Percentiles rank a stretch among this genome's conserved stretches.
These are phyloP conservation scores for Flaveria linearis DNA, from an alignment of 129 eudicot genomes.

Conservation along the genomic window DNA sequence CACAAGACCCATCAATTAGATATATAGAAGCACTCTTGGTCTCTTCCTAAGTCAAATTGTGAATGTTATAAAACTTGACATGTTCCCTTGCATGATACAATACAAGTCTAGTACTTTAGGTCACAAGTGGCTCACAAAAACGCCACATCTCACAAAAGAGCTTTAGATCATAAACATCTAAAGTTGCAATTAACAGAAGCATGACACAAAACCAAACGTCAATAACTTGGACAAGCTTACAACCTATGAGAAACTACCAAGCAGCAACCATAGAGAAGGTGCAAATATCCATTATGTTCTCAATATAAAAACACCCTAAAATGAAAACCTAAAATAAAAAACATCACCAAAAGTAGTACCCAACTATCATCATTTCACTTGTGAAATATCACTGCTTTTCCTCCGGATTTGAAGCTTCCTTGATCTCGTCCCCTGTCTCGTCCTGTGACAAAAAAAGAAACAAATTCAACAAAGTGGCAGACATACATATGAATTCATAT, in stretches of 20 bases:
- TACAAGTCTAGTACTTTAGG: no score
- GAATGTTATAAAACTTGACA: no score
- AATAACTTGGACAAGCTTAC: slow-evolving; percentile 16
- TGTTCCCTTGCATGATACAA: no score
- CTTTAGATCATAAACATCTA: neutral
- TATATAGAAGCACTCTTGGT: no score
- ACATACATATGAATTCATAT: neutral
- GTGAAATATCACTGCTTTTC: slow-evolving; percentile 19
- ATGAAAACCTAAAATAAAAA: slow-evolving; percentile 1
- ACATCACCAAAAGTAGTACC: slow-evolving; percentile 13
- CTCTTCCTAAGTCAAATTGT: no score
- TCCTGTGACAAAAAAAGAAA: slow-evolving; percentile 1
- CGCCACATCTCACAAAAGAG: neutral
- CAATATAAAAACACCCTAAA: slow-evolving; percentile 8
- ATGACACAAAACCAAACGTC: slow-evolving; percentile 8
- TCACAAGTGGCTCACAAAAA: no score
- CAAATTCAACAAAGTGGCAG: neutral
- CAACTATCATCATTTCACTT: slow-evolving; percentile 14
- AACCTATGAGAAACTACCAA: slow-evolving; percentile 2
- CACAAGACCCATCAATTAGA: no score
- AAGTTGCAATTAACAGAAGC: neutral
- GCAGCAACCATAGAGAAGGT: neutral
- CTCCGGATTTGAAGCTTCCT: slow-evolving; percentile 34
- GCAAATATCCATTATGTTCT: slow-evolving; percentile 17
- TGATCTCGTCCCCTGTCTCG: slow-evolving; percentile 30